Conservation (phyloP, 306 rosid species). For the Alnus rubra region DNA sequence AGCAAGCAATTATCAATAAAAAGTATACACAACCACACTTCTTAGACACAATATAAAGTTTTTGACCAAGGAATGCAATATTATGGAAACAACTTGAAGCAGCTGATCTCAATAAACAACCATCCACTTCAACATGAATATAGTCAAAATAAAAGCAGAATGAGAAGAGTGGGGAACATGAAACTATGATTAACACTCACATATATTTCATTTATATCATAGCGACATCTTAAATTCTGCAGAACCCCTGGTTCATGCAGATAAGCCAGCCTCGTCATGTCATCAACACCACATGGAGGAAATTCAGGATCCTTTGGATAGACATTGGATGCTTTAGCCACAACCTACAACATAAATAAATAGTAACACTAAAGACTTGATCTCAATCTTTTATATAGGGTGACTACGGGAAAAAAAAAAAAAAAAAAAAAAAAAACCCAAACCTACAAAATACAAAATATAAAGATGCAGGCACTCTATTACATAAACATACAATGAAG, state of each 20-base stretch:
- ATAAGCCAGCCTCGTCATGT: conserved; percentile 95
- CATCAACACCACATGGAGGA: conserved; percentile 83
- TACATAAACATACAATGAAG: background rate
- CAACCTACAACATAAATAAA: conserved; percentile 45
- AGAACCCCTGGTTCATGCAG: conserved; percentile 96
- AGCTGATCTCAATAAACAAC: background rate
- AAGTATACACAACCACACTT: background rate
- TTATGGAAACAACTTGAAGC: background rate
- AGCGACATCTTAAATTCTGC: conserved; percentile 70
- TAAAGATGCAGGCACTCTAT: background rate
- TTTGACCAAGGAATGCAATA: background rate
- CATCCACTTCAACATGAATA: background rate
- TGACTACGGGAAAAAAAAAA: background rate
- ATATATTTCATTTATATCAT: conserved; percentile 69
- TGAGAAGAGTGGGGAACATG: background rate
- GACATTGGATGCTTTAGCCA: conserved; percentile 51
- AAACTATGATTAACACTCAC: conserved; percentile 46
- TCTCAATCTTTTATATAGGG: background rate
- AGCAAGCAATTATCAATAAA: too few relatives aligned
- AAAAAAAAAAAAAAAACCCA: background rate
- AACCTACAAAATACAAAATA: background rate
- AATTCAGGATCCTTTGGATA: conserved; percentile 95
- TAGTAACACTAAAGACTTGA: background rate
- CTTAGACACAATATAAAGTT: background rate
- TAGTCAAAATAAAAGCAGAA: background rate